These are phyloP conservation scores for Xylariaceae sp. DNA, from an alignment of 2,329 filamentous ascomycete species.

Conservation along the genomic window DNA sequence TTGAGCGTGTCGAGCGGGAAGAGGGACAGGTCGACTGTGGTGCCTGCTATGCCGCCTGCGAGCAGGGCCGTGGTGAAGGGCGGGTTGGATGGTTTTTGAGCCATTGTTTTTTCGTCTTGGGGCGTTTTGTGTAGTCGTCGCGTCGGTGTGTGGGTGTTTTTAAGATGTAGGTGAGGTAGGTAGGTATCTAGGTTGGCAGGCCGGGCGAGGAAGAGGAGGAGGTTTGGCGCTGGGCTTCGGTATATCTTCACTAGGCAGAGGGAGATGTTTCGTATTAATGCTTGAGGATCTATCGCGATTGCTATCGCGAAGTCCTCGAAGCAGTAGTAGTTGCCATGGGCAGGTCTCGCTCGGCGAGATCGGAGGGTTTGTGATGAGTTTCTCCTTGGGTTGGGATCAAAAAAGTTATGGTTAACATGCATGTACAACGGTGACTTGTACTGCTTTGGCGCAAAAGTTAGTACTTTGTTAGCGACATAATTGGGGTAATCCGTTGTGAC, in stretches of 20 bases:
- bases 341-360: slow-evolving; percentile 1
- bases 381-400: too few species aligned
- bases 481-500: slow-evolving; percentile 11
- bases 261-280: neutral
- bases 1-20: slow-evolving; percentile 98
- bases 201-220: too few species aligned
- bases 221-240: too few species aligned
- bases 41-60: slow-evolving; percentile 87
- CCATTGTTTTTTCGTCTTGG: slow-evolving; percentile 4
- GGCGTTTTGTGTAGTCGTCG: neutral
- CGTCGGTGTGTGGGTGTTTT: too few species aligned
- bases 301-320: slow-evolving; percentile 7
- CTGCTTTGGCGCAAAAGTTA: too few species aligned
- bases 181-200: too few species aligned
- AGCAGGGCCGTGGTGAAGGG: slow-evolving; percentile 57
- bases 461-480: too few species aligned
- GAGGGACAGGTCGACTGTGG: slow-evolving; percentile 92
- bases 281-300: slow-evolving; percentile 6
- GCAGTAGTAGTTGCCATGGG: slow-evolving; percentile 5
- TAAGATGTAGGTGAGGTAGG: too few species aligned
- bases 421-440: too few species aligned
- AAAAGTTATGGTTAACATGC: too few species aligned
- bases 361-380: slow-evolving; percentile 2
- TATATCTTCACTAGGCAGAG: neutral
- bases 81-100: slow-evolving; percentile 28